Percentiles rank a stretch among this genome's conserved stretches.
Conservation (phyloP, 2,329 filamentous ascomycete genomes). For the Amylocarpus encephaloides region DNA sequence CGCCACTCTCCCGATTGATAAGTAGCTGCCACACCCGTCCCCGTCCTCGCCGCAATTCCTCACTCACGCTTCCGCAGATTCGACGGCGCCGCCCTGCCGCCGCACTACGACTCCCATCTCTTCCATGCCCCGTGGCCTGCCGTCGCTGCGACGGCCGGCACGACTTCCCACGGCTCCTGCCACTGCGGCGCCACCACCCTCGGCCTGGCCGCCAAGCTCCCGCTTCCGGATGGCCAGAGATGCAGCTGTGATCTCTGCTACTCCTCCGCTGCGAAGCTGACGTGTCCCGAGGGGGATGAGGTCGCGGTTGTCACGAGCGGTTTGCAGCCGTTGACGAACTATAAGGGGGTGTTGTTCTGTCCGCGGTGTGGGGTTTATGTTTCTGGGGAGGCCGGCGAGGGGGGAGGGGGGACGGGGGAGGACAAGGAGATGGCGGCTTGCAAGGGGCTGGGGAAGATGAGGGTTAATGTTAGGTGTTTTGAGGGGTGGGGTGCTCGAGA, state of each 20-base stretch:
- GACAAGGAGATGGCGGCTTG: not conserved
- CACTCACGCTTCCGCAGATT: too few species aligned
- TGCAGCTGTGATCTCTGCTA: slow-evolving; percentile 20
- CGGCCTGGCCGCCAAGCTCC: too few species aligned
- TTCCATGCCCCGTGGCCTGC: slow-evolving; percentile 13
- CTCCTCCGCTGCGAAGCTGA: not conserved
- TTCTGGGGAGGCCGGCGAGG: not conserved
- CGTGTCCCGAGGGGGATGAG: too few species aligned
- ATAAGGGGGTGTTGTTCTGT: slow-evolving; percentile 6
- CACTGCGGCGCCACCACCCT: slow-evolving; percentile 20
- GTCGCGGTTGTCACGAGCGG: not conserved
- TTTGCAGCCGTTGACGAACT: not conserved
- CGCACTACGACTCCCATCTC: slow-evolving; percentile 9
- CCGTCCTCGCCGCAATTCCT: too few species aligned
- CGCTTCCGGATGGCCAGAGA: slow-evolving; percentile 7
- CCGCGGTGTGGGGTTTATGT: slow-evolving; percentile 2
- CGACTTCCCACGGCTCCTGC: slow-evolving; percentile 21
- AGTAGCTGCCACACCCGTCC: slow-evolving; percentile 7
- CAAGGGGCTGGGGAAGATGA: not conserved
- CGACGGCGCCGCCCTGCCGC: slow-evolving; percentile 16
- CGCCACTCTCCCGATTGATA: slow-evolving; percentile 10
- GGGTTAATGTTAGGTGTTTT: not conserved
- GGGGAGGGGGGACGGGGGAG: not conserved
- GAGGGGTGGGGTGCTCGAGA: not conserved
- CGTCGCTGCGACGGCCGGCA: slow-evolving; percentile 14